A percentile compares a stretch with the other conserved stretches of the same genome.
Conservation (phyloP, 2,329 filamentous ascomycete species). For the Zelopaecilomyces penicillatus region DNA sequence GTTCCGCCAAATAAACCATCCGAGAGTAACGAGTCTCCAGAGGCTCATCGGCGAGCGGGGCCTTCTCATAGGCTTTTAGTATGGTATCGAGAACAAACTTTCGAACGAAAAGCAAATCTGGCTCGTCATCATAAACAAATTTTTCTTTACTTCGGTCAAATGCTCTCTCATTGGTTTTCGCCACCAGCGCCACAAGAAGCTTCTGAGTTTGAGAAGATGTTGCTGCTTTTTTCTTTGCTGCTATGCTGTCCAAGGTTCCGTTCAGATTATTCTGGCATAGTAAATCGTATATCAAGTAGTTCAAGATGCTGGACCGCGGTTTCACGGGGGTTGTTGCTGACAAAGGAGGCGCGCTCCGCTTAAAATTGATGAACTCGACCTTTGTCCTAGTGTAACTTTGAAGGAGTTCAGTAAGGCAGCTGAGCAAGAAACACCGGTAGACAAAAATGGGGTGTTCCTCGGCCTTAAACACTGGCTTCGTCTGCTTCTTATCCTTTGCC, state of each 20-base stretch:
- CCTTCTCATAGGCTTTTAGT: conserved; percentile 85
- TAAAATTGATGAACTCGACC: conserved; percentile 99
- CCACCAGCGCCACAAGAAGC: conserved; percentile 77
- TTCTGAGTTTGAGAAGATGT: conserved; percentile 82
- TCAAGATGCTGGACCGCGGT: conserved; percentile 82
- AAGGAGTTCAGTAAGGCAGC: conserved; percentile 83
- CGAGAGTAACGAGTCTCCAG: conserved; percentile 81
- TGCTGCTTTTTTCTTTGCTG: conserved; percentile 74
- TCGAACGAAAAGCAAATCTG: conserved; percentile 82
- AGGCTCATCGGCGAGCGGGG: conserved; percentile 66
- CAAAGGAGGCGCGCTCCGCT: conserved; percentile 77
- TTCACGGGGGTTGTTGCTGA: conserved; percentile 85
- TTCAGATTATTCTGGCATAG: conserved; percentile 52
- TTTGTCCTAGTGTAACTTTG: conserved; percentile 91
- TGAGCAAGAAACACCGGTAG: conserved; percentile 89
- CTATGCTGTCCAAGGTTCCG: conserved; percentile 64
- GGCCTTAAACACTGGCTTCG: conserved; percentile 74
- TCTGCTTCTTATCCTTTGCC: conserved; percentile 51
- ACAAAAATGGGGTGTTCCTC: conserved; percentile 95
- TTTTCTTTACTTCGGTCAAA: conserved; percentile 47
- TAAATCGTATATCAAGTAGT: conserved; percentile 82
- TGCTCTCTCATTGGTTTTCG: conserved; percentile 74
- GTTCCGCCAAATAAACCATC: conserved; percentile 77
- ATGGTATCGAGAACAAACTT: conserved; percentile 93
- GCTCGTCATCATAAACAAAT: conserved; percentile 65